phyloP scores from a whole-genome alignment of 768 basidiomycete genomes.

The Candolleomyces efflorescens region DNA sequence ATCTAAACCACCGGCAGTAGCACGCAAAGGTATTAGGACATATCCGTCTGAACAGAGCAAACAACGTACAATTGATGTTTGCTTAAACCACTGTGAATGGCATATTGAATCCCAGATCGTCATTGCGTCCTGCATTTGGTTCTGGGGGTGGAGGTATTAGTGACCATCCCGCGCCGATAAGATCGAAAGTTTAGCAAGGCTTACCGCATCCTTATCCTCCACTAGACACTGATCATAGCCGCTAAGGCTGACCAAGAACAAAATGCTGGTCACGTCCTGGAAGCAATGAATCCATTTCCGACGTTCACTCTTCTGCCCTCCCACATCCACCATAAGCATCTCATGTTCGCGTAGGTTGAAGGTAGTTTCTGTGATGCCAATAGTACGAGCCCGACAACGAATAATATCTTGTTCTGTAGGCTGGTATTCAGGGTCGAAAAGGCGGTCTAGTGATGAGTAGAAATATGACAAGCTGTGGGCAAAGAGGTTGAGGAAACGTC shows the following conservation, averaged over 20 bases:
- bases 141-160: conserved; percentile 39
- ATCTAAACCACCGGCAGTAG: conserved; percentile 46
- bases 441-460: conserved; percentile 70
- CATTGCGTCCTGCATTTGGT: conserved; percentile 99
- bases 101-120: conserved; percentile 99
- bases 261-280: conserved; percentile 89
- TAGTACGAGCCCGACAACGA: conserved; percentile 79
- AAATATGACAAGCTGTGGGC: conserved; percentile 63
- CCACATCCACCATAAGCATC: conserved; percentile 92
- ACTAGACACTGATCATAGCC: conserved; percentile 95
- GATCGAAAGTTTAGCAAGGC: conserved; percentile 23
- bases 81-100: conserved; percentile 96
- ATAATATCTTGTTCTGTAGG: conserved; percentile 89
- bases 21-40: neutral
- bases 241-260: conserved; percentile 87
- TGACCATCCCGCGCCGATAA: neutral
- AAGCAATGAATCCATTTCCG: conserved; percentile 96
- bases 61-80: conserved; percentile 78
- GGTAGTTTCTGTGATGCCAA: conserved; percentile 86
- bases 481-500: neutral
- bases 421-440: conserved; percentile 68
- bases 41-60: neutral
- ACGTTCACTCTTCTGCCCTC: conserved; percentile 90
- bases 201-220: conserved; percentile 85
- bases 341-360: conserved; percentile 77